These are phyloP conservation scores for Phytopythium ostracodes DNA, from an alignment of 352 stramenopile genomes.

Conservation along the genomic window DNA sequence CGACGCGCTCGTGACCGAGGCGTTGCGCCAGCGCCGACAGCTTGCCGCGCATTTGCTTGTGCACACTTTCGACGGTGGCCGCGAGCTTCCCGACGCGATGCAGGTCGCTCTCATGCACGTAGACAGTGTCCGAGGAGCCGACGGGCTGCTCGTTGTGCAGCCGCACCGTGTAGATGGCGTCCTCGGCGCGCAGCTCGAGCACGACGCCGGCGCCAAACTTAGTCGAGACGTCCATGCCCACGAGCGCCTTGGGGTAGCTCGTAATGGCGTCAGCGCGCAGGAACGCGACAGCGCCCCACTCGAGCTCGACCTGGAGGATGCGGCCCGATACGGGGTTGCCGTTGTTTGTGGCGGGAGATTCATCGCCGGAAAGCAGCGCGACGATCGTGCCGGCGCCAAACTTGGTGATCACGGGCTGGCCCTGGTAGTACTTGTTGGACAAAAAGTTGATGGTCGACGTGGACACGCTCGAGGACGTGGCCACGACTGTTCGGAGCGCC, in stretches of 20 bases:
- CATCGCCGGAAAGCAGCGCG: slow-evolving; percentile 39
- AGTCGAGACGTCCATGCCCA: slow-evolving; percentile 68
- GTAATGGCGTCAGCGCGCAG: slow-evolving; percentile 59
- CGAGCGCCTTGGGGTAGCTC: slow-evolving; percentile 67
- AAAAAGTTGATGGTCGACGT: slow-evolving; percentile 49
- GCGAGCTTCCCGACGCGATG: slow-evolving; percentile 33
- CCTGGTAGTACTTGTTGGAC: slow-evolving; percentile 67
- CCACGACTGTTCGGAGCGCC: slow-evolving; percentile 55
- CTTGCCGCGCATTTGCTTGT: slow-evolving; percentile 42
- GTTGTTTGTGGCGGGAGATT: slow-evolving; percentile 38
- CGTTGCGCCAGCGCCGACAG: slow-evolving; percentile 39
- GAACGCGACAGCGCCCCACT: slow-evolving; percentile 53
- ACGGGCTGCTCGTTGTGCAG: slow-evolving; percentile 35
- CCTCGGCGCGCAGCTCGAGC: slow-evolving; percentile 50
- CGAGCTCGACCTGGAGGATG: slow-evolving; percentile 57
- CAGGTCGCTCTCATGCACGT: slow-evolving; percentile 70
- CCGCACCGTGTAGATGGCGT: slow-evolving; percentile 78
- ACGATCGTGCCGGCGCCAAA: slow-evolving; percentile 60
- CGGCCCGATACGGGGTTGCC: slow-evolving; percentile 39
- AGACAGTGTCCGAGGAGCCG: slow-evolving; percentile 60
- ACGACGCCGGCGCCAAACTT: slow-evolving; percentile 71
- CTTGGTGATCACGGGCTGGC: slow-evolving; percentile 69
- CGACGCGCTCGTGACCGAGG: slow-evolving; percentile 28
- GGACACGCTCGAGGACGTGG: slow-evolving; percentile 46
- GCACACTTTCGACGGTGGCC: slow-evolving; percentile 46